Evolutionary conservation across 208 protist species (phyloP).

Genomic region (Wallacemonas sp.): DNA sequence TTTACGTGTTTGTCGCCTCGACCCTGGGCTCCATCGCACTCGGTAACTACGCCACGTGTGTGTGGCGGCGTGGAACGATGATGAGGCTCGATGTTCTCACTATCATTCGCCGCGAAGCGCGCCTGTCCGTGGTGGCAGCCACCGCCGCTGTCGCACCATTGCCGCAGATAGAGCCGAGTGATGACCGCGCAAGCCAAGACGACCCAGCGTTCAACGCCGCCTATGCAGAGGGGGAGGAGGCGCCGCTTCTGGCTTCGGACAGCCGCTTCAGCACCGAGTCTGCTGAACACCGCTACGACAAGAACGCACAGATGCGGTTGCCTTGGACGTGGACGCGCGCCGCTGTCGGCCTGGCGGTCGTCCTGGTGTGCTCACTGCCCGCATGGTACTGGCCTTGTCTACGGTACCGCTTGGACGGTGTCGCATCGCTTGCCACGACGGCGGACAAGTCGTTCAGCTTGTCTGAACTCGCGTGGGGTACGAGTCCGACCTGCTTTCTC

Average conservation of each 20-base stretch:
- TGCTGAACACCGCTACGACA: too few relatives aligned
- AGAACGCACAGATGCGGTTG: not conserved
- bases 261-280: too few relatives aligned
- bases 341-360: not conserved
- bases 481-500: conserved; percentile 10
- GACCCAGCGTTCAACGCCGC: too few relatives aligned
- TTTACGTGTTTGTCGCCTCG: conserved; percentile 62
- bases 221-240: not conserved
- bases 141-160: not conserved
- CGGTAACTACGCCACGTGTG: conserved; percentile 61
- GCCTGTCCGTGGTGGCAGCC: not conserved
- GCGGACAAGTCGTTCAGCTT: conserved; percentile 4
- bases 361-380: conserved; percentile 27
- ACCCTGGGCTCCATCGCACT: conserved; percentile 51
- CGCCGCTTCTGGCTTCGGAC: not conserved
- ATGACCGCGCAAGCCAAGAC: not conserved
- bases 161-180: not conserved
- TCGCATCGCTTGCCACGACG: conserved; percentile 10
- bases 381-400: conserved; percentile 35
- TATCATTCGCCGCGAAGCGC: conserved; percentile 5
- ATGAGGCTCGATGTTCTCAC: not conserved
- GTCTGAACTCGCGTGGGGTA: conserved; percentile 1
- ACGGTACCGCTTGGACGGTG: conserved; percentile 11
- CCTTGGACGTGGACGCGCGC: not conserved
- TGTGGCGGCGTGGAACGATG: conserved; percentile 50